These are phyloP conservation scores for Cladochytrium replicatum DNA, from an alignment of 192 early-diverging fungal genomes.

Conservation along the genomic window DNA sequence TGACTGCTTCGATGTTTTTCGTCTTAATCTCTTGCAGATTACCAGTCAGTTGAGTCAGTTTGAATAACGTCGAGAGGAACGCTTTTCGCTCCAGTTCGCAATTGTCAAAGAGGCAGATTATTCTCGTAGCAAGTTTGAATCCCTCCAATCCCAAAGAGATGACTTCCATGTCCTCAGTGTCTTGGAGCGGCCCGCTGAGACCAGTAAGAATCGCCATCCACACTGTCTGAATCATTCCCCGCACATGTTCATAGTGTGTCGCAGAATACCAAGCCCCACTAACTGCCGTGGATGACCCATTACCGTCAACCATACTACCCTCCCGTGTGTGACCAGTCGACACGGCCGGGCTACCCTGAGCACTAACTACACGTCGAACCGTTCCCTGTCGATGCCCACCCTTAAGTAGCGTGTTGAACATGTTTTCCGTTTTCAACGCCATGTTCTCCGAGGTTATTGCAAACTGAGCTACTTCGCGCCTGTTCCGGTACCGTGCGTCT, in stretches of 20 bases:
- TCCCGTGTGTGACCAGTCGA: too few relatives aligned
- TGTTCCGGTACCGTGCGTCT: too few relatives aligned
- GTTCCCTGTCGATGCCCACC: too few relatives aligned
- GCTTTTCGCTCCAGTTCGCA: conserved; percentile 58
- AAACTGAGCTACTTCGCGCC: conserved; percentile 28
- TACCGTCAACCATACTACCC: background rate
- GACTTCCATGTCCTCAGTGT: conserved; percentile 54
- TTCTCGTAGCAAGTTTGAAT: conserved; percentile 59
- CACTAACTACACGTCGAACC: too few relatives aligned
- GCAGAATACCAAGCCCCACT: conserved; percentile 8
- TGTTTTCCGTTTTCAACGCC: conserved; percentile 39
- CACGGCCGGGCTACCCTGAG: background rate
- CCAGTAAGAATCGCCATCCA: conserved; percentile 68
- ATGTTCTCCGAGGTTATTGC: conserved; percentile 29
- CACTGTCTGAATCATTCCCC: conserved; percentile 65
- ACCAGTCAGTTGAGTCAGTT: conserved; percentile 59
- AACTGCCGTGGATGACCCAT: background rate
- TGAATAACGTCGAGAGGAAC: conserved; percentile 67
- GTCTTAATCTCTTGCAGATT: conserved; percentile 63
- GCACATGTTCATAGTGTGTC: conserved; percentile 62
- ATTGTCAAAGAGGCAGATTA: conserved; percentile 64
- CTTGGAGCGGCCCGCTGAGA: conserved; percentile 59
- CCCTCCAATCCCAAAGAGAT: conserved; percentile 35
- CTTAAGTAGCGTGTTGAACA: conserved; percentile 35
- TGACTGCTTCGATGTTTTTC: conserved; percentile 73